These are phyloP conservation scores for Trichophyton simii DNA, from an alignment of 2,329 filamentous ascomycete genomes.

Conservation along the genomic window DNA sequence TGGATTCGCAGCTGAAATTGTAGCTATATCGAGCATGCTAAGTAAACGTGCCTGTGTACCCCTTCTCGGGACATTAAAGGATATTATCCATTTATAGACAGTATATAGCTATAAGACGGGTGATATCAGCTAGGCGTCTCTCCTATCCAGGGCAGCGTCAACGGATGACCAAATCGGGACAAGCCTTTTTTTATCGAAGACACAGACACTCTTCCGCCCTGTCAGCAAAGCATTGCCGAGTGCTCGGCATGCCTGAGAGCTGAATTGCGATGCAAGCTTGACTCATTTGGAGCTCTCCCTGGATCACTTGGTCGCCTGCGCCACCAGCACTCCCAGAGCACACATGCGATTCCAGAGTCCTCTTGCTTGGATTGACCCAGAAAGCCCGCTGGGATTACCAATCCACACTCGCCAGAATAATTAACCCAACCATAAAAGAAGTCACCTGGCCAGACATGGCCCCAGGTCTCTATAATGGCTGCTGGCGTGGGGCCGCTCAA, in stretches of 20 bases:
- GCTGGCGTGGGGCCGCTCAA: neutral
- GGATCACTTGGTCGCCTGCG: no score
- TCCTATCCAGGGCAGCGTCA: neutral
- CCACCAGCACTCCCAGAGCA: no score
- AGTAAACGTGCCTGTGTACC: neutral
- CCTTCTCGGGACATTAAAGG: neutral
- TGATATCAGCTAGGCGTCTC: neutral
- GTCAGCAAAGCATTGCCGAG: no score
- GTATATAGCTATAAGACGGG: neutral
- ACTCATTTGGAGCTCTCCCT: no score
- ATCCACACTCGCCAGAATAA: neutral
- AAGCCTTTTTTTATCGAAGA: no score
- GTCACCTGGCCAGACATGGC: neutral
- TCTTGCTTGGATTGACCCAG: neutral
- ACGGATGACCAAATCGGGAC: neutral
- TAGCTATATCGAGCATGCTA: neutral
- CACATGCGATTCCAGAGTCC: neutral
- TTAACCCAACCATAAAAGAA: neutral
- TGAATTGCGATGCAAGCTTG: no score
- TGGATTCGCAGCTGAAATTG: neutral
- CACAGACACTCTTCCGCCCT: neutral
- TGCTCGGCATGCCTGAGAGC: no score
- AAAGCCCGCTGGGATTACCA: neutral
- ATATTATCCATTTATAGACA: neutral
- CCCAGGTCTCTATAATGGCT: conserved; percentile 1